A percentile compares a stretch with the other conserved stretches of the same genome.
Evolutionary conservation across 257 asterid species (phyloP).

Genomic region (Nicotiana paniculata): DNA sequence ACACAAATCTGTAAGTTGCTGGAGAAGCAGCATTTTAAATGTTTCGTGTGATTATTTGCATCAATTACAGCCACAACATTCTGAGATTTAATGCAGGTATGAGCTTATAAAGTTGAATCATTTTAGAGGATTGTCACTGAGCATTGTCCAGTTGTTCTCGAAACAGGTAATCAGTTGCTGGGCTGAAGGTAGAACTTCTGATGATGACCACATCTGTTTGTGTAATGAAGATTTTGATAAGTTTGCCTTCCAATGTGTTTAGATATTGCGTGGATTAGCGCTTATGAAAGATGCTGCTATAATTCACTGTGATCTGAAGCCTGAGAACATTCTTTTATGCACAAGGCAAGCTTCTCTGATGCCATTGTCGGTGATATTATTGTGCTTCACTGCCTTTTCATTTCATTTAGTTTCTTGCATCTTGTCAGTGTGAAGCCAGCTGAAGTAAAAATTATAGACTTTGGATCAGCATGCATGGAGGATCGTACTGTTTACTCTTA

Average conservation of each 20-base stretch:
- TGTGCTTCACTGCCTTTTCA: not conserved
- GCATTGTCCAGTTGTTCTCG: constrained; percentile 91
- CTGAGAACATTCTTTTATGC: constrained; percentile 92
- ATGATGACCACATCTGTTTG: not conserved
- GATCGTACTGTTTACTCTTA: constrained; percentile 93
- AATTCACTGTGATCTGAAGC: constrained; percentile 97
- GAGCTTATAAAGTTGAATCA: constrained; percentile 92
- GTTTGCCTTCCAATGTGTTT: constrained; percentile 5
- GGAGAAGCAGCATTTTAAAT: constrained; percentile 9
- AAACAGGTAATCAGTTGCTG: constrained; percentile 64
- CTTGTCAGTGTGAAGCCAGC: constrained; percentile 87
- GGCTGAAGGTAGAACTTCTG: not conserved
- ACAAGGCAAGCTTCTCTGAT: constrained; percentile 58
- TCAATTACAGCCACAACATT: not conserved
- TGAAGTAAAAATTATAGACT: constrained; percentile 92
- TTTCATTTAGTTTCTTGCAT: constrained; percentile 10
- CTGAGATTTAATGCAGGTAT: constrained; percentile 43
- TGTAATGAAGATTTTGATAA: constrained; percentile 15
- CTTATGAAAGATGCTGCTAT: constrained; percentile 94
- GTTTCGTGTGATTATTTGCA: not conserved
- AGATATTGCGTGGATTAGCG: constrained; percentile 91
- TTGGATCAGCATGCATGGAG: constrained; percentile 98
- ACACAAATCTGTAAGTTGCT: constrained; percentile 81
- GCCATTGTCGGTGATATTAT: constrained; percentile 13
- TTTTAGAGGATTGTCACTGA: constrained; percentile 88